Evolutionary conservation across 2,329 filamentous ascomycete genomes (phyloP).

Genomic region (Lecanosticta acicola): DNA sequence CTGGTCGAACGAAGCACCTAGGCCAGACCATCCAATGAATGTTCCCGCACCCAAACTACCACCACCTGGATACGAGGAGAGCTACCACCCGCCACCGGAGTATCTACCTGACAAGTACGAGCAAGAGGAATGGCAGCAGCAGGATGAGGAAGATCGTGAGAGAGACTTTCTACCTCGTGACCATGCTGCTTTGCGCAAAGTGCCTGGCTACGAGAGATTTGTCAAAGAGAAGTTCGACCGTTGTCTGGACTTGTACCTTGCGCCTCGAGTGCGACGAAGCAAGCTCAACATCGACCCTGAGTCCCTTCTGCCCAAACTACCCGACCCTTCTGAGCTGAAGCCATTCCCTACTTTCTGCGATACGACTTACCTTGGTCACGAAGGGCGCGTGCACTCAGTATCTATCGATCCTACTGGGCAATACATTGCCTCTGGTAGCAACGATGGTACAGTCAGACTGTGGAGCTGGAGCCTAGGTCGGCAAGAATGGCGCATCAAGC

Average conservation of each 20-base stretch:
- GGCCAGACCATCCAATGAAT: constrained; percentile 84
- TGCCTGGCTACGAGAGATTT: constrained; percentile 83
- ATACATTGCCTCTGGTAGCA: constrained; percentile 85
- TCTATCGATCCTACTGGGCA: constrained; percentile 78
- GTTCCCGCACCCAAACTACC: constrained; percentile 89
- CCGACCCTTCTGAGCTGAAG: constrained; percentile 84
- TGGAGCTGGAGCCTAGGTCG: constrained; percentile 85
- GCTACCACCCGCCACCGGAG: constrained; percentile 92
- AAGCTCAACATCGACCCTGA: constrained; percentile 95
- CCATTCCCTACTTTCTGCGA: constrained; percentile 91
- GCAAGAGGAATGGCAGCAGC: constrained; percentile 74
- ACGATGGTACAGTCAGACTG: constrained; percentile 85
- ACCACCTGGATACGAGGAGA: constrained; percentile 89
- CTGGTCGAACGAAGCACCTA: constrained; percentile 86
- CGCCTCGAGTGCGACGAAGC: constrained; percentile 84
- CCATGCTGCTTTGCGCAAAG: constrained; percentile 78
- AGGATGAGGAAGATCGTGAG: constrained; percentile 84
- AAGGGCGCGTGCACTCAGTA: constrained; percentile 78
- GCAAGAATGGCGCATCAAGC: constrained; percentile 76
- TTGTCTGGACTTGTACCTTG: constrained; percentile 90
- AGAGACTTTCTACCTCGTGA: constrained; percentile 80
- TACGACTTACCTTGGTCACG: constrained; percentile 80
- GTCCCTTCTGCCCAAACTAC: constrained; percentile 85
- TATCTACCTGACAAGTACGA: constrained; percentile 86
- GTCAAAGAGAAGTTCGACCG: constrained; percentile 96